Conservation (phyloP, 2,329 filamentous ascomycete genomes). For the Aureobasidium sp. region DNA sequence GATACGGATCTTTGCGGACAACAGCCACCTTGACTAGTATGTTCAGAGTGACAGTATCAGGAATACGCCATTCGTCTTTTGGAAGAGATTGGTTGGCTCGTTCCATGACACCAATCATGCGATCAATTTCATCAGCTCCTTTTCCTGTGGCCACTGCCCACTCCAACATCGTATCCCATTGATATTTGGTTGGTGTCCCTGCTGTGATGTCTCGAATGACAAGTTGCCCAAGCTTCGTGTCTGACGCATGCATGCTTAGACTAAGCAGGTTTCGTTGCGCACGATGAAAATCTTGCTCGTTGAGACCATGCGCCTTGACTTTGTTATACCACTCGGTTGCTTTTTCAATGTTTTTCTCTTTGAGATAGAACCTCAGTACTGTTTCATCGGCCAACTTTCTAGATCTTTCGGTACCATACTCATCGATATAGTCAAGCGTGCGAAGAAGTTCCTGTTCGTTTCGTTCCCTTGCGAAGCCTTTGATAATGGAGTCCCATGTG, state of each 20-base stretch:
- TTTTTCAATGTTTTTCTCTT: conserved; percentile 49
- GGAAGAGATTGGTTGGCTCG: conserved; percentile 40
- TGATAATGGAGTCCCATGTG: conserved; percentile 31
- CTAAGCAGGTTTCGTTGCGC: neutral
- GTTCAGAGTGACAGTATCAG: conserved; percentile 67
- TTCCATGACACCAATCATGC: conserved; percentile 64
- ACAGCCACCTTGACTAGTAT: conserved; percentile 65
- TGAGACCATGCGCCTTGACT: conserved; percentile 37
- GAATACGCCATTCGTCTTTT: neutral
- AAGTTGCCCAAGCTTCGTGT: conserved; percentile 55
- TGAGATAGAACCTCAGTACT: conserved; percentile 53
- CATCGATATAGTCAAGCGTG: conserved; percentile 48
- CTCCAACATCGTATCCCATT: conserved; percentile 67
- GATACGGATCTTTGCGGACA: conserved; percentile 59
- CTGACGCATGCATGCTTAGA: conserved; percentile 37
- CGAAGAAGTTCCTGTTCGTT: conserved; percentile 52
- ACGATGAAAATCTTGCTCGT: neutral
- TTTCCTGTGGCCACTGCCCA: conserved; percentile 69
- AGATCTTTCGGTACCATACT: conserved; percentile 15
- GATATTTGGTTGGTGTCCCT: conserved; percentile 24
- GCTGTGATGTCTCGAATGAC: conserved; percentile 44
- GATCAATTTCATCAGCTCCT: conserved; percentile 62
- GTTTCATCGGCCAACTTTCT: neutral
- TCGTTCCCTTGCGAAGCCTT: conserved; percentile 55
- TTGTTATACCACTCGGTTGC: conserved; percentile 63